phyloP scores from a whole-genome alignment of 2,329 filamentous ascomycete species.

The Plenodomus lindquistii region DNA sequence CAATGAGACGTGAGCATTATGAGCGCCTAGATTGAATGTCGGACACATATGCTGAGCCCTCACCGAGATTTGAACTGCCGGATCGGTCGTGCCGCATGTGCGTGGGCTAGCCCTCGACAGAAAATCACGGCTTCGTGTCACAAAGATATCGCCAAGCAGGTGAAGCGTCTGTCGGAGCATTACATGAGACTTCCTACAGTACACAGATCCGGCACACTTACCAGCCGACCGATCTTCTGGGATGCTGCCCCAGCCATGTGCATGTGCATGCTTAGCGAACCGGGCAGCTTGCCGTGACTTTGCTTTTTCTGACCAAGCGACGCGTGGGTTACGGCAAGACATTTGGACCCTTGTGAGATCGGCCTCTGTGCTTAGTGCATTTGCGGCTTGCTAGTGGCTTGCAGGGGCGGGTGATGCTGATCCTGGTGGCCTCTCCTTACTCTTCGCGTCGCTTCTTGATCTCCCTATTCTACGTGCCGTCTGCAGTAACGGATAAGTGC shows the following conservation, averaged over 20 bases:
- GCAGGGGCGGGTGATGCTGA: slow-evolving; percentile 4
- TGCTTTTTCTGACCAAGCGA: slow-evolving; percentile 10
- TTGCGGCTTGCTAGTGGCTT: slow-evolving; percentile 31
- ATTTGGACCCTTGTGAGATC: slow-evolving; percentile 21
- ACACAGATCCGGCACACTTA: slow-evolving; percentile 32
- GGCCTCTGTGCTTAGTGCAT: slow-evolving; percentile 26
- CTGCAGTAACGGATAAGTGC: neutral
- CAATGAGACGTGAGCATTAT: slow-evolving; percentile 18
- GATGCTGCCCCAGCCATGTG: slow-evolving; percentile 13
- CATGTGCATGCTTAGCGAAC: slow-evolving; percentile 18
- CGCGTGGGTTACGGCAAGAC: slow-evolving; percentile 15
- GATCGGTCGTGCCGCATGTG: slow-evolving; percentile 34
- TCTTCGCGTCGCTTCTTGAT: slow-evolving; percentile 6
- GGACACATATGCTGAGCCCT: slow-evolving; percentile 13
- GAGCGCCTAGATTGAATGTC: neutral
- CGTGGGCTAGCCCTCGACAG: slow-evolving; percentile 26
- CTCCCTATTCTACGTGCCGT: neutral
- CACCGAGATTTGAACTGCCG: slow-evolving; percentile 25
- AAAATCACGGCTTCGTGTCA: slow-evolving; percentile 29
- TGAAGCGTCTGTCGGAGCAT: slow-evolving; percentile 28
- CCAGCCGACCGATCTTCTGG: slow-evolving; percentile 36
- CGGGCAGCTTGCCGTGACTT: slow-evolving; percentile 31
- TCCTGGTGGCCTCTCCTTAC: neutral
- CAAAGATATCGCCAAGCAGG: slow-evolving; percentile 43
- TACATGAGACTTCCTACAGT: slow-evolving; percentile 23